A percentile compares a stretch with the other conserved stretches of the same genome.
Conservation (phyloP, 1,284 basidiomycete species). For the Ceratobasidium theobromae region DNA sequence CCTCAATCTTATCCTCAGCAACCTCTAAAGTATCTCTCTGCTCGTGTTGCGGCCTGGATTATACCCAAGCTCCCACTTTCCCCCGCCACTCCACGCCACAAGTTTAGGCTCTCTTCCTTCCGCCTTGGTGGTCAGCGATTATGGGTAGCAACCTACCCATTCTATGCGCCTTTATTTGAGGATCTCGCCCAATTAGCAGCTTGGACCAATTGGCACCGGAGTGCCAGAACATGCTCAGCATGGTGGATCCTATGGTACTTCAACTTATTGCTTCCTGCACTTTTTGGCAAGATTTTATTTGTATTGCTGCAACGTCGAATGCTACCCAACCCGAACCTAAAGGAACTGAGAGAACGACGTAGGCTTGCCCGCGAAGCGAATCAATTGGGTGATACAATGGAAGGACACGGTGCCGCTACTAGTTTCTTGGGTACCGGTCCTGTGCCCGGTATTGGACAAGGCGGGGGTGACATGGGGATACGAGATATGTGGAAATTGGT, state of each 20-base stretch:
- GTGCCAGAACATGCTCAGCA: conserved; percentile 55
- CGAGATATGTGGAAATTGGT: conserved; percentile 19
- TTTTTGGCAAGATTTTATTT: conserved; percentile 53
- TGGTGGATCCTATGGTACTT: conserved; percentile 67
- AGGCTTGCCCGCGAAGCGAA: conserved; percentile 52
- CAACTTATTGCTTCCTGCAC: conserved; percentile 55
- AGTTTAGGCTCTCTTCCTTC: not conserved
- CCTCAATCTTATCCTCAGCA: not conserved
- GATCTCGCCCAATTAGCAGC: conserved; percentile 51
- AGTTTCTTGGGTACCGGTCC: conserved; percentile 5
- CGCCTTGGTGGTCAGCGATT: conserved; percentile 8
- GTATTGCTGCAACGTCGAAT: conserved; percentile 53
- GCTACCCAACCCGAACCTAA: conserved; percentile 56
- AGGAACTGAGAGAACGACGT: conserved; percentile 56
- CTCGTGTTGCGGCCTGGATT: not conserved
- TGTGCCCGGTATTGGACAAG: conserved; percentile 1
- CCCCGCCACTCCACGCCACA: not conserved
- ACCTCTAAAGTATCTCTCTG: conserved; percentile 1
- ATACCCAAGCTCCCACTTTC: not conserved
- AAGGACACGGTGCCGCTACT: conserved; percentile 5
- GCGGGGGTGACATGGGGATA: conserved; percentile 27
- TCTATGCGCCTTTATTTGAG: conserved; percentile 52
- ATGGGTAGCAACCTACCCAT: conserved; percentile 47
- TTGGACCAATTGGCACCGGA: conserved; percentile 55
- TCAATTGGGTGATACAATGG: conserved; percentile 55